Evolutionary conservation across 2,329 filamentous ascomycete species (phyloP).

Genomic region (Ophiostoma sp.): DNA sequence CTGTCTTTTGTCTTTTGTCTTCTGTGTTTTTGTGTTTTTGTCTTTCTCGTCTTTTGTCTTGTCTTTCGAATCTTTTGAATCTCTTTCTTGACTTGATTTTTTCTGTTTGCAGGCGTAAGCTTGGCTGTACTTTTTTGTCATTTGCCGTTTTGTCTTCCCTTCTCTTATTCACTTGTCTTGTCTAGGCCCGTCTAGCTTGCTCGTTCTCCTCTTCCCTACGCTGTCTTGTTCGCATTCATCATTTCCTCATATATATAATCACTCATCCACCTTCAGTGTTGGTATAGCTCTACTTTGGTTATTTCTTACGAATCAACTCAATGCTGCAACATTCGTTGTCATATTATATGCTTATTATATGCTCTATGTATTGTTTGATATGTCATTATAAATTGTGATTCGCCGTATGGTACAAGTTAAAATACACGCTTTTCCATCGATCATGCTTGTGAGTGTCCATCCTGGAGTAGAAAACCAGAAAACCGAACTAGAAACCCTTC

Average conservation of each 20-base stretch:
- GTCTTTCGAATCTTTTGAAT: background rate
- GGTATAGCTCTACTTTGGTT: background rate
- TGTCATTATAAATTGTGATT: background rate
- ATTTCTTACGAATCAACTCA: background rate
- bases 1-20: constrained; percentile 13
- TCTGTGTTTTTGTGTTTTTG: constrained; percentile 6
- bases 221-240: background rate
- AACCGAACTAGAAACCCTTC: constrained; percentile 6
- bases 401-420: constrained; percentile 12
- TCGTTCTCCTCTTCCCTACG: background rate
- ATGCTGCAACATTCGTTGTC: no score
- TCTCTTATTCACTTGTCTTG: background rate
- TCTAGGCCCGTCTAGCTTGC: background rate
- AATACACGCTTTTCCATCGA: constrained; percentile 8
- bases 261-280: background rate
- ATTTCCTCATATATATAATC: background rate
- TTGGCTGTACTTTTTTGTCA: background rate
- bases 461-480: background rate
- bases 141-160: background rate
- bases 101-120: constrained; percentile 8
- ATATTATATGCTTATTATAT: background rate
- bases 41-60: background rate
- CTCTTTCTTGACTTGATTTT: background rate
- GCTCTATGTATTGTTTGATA: background rate
- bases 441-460: background rate